Conservation (phyloP, 768 basidiomycete genomes). For the Leccinum rimulosum region DNA sequence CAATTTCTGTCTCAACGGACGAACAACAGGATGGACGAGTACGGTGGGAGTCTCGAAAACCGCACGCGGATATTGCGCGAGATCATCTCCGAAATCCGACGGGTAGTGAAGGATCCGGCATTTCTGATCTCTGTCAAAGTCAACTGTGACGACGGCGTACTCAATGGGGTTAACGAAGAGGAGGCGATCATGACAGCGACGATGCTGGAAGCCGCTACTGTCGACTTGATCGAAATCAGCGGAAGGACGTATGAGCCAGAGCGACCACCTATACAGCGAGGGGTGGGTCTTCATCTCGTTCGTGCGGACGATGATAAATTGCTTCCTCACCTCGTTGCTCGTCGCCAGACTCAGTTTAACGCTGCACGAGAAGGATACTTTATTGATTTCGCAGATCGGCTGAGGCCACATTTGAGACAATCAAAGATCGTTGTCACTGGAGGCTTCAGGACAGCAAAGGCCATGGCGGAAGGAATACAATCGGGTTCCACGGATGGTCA, state of each 20-base stretch:
- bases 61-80: slow-evolving; percentile 48
- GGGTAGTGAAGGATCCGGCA: slow-evolving; percentile 32
- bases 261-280: background rate
- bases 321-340: background rate
- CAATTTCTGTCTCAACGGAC: slow-evolving; percentile 44
- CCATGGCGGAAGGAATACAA: slow-evolving; percentile 30
- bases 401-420: slow-evolving; percentile 23
- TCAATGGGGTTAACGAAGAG: slow-evolving; percentile 31
- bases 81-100: slow-evolving; percentile 42
- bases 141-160: slow-evolving; percentile 29
- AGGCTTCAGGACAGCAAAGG: slow-evolving; percentile 28
- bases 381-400: slow-evolving; percentile 29
- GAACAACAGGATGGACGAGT: slow-evolving; percentile 53
- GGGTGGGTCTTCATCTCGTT: slow-evolving; percentile 9
- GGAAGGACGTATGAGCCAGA: slow-evolving; percentile 38
- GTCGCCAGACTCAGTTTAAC: slow-evolving; percentile 11
- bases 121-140: slow-evolving; percentile 36
- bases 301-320: background rate
- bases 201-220: slow-evolving; percentile 32
- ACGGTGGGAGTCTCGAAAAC: slow-evolving; percentile 54
- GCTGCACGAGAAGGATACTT: slow-evolving; percentile 30
- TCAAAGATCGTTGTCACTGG: slow-evolving; percentile 32
- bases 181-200: slow-evolving; percentile 32
- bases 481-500: slow-evolving; percentile 26
- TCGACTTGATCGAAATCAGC: slow-evolving; percentile 42